A percentile compares a stretch with the other conserved stretches of the same genome.
phyloP scores from a whole-genome alignment of 1,284 basidiomycete genomes.

The Ustilago vetiveriae region DNA sequence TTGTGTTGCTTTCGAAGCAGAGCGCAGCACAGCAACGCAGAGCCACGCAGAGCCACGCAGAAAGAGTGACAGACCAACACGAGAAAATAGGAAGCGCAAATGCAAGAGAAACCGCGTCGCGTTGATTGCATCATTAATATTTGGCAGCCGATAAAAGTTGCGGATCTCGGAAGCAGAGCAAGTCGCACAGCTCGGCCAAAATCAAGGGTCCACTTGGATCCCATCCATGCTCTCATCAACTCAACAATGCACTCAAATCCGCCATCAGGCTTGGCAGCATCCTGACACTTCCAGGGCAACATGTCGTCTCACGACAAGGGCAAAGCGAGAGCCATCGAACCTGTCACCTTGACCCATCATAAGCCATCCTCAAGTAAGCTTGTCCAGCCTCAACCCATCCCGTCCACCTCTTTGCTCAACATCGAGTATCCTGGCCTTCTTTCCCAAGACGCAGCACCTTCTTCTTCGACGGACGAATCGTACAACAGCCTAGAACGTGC shows the following conservation, averaged over 20 bases:
- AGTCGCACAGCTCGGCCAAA: neutral
- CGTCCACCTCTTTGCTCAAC: slow-evolving; percentile 36
- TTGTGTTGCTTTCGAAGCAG: neutral
- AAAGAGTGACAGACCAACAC: slow-evolving; percentile 3
- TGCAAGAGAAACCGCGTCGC: slow-evolving; percentile 45
- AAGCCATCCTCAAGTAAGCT: slow-evolving; percentile 6
- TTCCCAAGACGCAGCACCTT: neutral
- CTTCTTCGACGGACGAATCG: neutral
- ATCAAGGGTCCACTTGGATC: slow-evolving; percentile 23
- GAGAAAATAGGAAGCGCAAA: too few relatives aligned
- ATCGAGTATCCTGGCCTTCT: slow-evolving; percentile 62
- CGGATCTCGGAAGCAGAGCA: slow-evolving; percentile 13
- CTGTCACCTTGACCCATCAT: neutral
- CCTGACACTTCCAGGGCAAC: too few relatives aligned
- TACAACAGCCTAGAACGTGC: slow-evolving; percentile 45
- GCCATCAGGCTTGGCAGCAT: too few relatives aligned
- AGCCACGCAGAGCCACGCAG: neutral
- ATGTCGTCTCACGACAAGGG: slow-evolving; percentile 21
- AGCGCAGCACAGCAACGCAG: neutral
- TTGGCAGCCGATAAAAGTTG: too few relatives aligned
- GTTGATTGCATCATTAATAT: slow-evolving; percentile 46
- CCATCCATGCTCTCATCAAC: slow-evolving; percentile 1
- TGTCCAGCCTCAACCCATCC: slow-evolving; percentile 37
- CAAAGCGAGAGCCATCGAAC: slow-evolving; percentile 23
- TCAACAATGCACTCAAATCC: too few relatives aligned